phyloP scores from a whole-genome alignment of 148 eudicot genomes.

The Vaccinium corymbosum region DNA sequence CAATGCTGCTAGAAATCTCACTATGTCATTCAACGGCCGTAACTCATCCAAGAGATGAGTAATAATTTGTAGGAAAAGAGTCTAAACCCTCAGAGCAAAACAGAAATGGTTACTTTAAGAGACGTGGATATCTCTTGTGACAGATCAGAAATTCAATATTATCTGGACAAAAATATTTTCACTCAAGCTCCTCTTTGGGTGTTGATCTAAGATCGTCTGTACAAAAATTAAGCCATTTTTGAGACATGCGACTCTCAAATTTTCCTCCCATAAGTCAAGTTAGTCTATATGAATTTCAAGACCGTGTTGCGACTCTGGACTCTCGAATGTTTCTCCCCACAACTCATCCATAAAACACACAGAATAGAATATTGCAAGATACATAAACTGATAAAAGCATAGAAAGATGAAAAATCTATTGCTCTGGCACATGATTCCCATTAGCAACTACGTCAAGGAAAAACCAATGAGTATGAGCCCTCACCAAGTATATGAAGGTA shows the following conservation, averaged over 20 bases:
- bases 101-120: not conserved
- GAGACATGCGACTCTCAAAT: not conserved
- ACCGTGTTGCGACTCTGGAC: not conserved
- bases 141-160: not conserved
- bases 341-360: not conserved
- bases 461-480: not conserved
- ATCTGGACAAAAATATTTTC: not conserved
- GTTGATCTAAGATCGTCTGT: not conserved
- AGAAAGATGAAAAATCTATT: not conserved
- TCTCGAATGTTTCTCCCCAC: not conserved
- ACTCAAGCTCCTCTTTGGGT: not conserved
- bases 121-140: not conserved
- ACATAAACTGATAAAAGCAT: not conserved
- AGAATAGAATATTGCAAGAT: not conserved
- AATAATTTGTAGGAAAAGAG: not conserved
- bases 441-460: not conserved
- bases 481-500: not conserved
- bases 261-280: not conserved
- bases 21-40: not conserved
- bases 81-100: not conserved
- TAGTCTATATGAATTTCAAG: not conserved
- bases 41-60: not conserved
- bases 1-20: not conserved
- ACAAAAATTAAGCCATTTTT: not conserved
- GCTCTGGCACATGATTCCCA: not conserved